A percentile compares a stretch with the other conserved stretches of the same genome.
Conservation (phyloP, 768 basidiomycete genomes). For the Coprinellus aureogranulatus region DNA sequence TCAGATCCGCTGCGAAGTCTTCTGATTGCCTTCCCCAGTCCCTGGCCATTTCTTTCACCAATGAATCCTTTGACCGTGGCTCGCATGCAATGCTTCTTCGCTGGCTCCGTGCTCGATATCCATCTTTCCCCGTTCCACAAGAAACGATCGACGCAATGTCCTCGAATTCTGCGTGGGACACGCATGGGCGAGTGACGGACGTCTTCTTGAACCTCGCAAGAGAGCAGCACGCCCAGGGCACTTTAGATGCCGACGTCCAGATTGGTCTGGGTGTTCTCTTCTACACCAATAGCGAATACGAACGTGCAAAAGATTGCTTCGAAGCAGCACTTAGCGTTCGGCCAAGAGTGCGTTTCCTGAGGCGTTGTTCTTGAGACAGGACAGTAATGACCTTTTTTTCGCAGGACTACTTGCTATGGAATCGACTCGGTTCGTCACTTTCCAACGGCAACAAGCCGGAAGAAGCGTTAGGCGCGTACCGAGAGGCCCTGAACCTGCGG, state of each 20-base stretch:
- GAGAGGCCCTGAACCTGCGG: slow-evolving; percentile 83
- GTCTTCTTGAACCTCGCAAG: slow-evolving; percentile 81
- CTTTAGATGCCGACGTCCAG: slow-evolving; percentile 87
- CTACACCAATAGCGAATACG: slow-evolving; percentile 85
- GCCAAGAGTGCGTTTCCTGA: slow-evolving; percentile 53
- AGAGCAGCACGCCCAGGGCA: slow-evolving; percentile 68
- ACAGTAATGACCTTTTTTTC: neutral
- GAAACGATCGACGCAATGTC: slow-evolving; percentile 54
- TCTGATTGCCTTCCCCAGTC: slow-evolving; percentile 51
- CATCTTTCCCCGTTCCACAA: slow-evolving; percentile 50
- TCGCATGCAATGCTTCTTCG: slow-evolving; percentile 83
- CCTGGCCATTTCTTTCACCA: slow-evolving; percentile 93
- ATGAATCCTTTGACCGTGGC: slow-evolving; percentile 86
- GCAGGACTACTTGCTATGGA: slow-evolving; percentile 93
- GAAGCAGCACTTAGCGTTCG: slow-evolving; percentile 77
- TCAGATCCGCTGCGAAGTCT: too few relatives aligned
- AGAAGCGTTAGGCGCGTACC: slow-evolving; percentile 86
- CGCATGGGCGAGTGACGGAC: slow-evolving; percentile 76
- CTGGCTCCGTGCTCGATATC: slow-evolving; percentile 74
- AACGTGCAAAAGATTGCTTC: slow-evolving; percentile 92
- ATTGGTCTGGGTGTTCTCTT: slow-evolving; percentile 90
- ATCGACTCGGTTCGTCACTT: slow-evolving; percentile 88
- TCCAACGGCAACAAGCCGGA: slow-evolving; percentile 95
- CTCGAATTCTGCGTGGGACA: slow-evolving; percentile 73
- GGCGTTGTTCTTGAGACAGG: neutral